These are phyloP conservation scores for Macadamia integrifolia DNA, from an alignment of 164 flowering plant genomes.

Conservation along the genomic window DNA sequence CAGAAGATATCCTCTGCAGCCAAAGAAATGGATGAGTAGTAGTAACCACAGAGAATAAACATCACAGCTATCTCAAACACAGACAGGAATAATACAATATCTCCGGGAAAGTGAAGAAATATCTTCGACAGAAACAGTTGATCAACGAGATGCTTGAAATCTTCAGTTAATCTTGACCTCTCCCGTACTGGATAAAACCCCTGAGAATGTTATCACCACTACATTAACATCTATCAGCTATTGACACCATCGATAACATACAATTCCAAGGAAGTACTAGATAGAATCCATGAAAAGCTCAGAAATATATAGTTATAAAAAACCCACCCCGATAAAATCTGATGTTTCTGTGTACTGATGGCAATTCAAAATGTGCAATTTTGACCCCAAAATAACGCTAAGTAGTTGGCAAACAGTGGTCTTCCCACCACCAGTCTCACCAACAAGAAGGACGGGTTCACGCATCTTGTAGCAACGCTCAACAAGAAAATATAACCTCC, in stretches of 20 bases:
- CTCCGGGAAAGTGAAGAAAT: slow-evolving; percentile 26
- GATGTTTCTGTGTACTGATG: slow-evolving; percentile 96
- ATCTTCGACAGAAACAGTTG: slow-evolving; percentile 42
- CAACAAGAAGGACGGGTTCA: slow-evolving; percentile 98
- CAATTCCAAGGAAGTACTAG: neutral
- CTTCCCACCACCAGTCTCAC: slow-evolving; percentile 99
- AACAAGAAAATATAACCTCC: slow-evolving; percentile 73
- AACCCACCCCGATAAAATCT: slow-evolving; percentile 89
- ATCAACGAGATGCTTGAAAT: slow-evolving; percentile 40
- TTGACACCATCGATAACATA: neutral
- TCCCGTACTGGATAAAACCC: slow-evolving; percentile 91
- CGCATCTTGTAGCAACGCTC: slow-evolving; percentile 70
- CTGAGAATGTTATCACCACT: slow-evolving; percentile 25
- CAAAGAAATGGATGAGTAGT: slow-evolving; percentile 11
- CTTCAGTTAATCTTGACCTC: slow-evolving; percentile 50
- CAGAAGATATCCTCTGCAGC: slow-evolving; percentile 54
- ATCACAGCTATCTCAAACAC: neutral
- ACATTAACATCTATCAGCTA: neutral
- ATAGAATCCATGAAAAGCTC: neutral
- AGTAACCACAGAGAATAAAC: neutral
- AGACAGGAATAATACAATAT: slow-evolving; percentile 28
- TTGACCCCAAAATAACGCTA: slow-evolving; percentile 41
- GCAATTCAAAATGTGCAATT: slow-evolving; percentile 79
- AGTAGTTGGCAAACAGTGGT: slow-evolving; percentile 89
- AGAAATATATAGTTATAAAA: neutral